A percentile compares a stretch with the other conserved stretches of the same genome.
These are phyloP conservation scores for Albugo laibachii DNA, from an alignment of 352 stramenopile species.

Conservation along the genomic window DNA sequence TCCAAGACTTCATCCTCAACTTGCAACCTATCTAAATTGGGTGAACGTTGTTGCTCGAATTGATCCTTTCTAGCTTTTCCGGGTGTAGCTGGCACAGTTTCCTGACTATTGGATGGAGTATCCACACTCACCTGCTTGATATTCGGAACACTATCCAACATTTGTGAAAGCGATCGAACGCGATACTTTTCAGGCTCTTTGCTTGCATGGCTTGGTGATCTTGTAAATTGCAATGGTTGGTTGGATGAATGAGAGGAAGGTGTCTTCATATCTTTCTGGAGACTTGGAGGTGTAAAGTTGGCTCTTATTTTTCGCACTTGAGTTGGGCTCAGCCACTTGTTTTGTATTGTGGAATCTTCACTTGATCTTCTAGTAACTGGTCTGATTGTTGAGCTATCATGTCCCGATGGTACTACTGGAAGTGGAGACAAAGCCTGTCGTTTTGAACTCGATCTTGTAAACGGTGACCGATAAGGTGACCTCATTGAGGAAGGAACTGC, in stretches of 20 bases:
- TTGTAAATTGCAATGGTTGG: background rate
- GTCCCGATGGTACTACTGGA: background rate
- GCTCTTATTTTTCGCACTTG: background rate
- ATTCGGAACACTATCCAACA: slow-evolving; percentile 39
- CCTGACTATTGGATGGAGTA: background rate
- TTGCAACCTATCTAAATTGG: background rate
- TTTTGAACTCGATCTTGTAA: background rate
- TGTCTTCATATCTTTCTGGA: background rate
- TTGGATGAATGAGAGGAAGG: background rate
- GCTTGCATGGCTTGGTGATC: background rate
- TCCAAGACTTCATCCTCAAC: background rate
- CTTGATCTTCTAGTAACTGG: background rate
- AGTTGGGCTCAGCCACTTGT: background rate
- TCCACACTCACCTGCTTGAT: background rate
- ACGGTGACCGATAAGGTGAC: background rate
- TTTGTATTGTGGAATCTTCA: background rate
- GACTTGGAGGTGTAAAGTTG: background rate
- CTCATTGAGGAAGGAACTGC: no score
- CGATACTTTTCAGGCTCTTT: slow-evolving; percentile 4
- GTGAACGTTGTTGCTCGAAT: slow-evolving; percentile 1
- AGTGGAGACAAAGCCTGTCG: slow-evolving; percentile 1
- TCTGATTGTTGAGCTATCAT: background rate
- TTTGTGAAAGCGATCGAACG: slow-evolving; percentile 49
- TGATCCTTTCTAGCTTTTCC: slow-evolving; percentile 7
- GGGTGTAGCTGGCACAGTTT: slow-evolving; percentile 2